Conservation (phyloP, 1,139 yeast species). For the Yamadazyma diddensiae region DNA sequence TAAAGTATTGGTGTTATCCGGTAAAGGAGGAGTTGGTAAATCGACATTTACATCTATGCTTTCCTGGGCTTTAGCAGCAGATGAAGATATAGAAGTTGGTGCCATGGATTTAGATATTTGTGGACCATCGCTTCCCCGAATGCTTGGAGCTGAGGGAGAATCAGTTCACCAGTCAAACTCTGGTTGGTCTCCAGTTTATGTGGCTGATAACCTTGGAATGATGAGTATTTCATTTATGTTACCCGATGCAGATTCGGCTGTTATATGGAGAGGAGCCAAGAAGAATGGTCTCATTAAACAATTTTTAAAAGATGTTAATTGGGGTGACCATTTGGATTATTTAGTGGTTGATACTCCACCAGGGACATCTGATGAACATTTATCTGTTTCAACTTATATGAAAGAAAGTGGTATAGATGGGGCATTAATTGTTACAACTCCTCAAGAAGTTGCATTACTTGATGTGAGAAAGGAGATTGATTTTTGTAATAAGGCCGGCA, state of each 20-base stretch:
- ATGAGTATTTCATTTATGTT: constrained; percentile 96
- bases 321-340: constrained; percentile 87
- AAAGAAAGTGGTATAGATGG: constrained; percentile 94
- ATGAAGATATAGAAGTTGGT: constrained; percentile 83
- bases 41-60: constrained; percentile 94
- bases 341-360: constrained; percentile 96
- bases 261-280: constrained; percentile 96
- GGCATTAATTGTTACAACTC: constrained; percentile 92
- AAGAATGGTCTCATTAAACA: constrained; percentile 92
- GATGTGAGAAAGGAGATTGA: constrained; percentile 97
- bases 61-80: constrained; percentile 94
- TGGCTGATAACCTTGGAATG: constrained; percentile 89
- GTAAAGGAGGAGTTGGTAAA: constrained; percentile 98
- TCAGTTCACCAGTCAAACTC: constrained; percentile 82
- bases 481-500: constrained; percentile 88
- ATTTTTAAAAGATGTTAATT: constrained; percentile 89
- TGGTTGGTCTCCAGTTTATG: constrained; percentile 97
- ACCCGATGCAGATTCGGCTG: constrained; percentile 90
- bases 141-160: constrained; percentile 91
- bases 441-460: constrained; percentile 92
- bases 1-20: constrained; percentile 82
- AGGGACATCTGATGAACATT: constrained; percentile 96
- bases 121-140: constrained; percentile 94
- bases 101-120: constrained; percentile 97
- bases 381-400: constrained; percentile 83